Percentiles rank a stretch among this genome's conserved stretches.
Conservation (phyloP, 257 asterid species). For the Eucommia ulmoides region DNA sequence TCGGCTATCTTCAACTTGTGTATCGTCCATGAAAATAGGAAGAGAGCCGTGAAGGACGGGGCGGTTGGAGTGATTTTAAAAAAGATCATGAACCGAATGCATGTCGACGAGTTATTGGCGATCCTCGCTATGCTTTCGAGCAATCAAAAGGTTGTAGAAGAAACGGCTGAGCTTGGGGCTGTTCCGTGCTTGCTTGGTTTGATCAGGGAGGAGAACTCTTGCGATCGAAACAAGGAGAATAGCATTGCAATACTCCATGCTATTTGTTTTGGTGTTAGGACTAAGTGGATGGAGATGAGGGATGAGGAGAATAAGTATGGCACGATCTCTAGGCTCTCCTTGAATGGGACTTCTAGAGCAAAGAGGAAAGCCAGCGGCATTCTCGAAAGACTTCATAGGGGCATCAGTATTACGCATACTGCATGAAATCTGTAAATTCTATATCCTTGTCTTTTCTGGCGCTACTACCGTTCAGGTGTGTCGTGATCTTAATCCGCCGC, state of each 20-base stretch:
- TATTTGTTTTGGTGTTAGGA: slow-evolving; percentile 46
- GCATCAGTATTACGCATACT: slow-evolving; percentile 41
- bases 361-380: slow-evolving; percentile 73
- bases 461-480: slow-evolving; percentile 22
- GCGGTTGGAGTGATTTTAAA: slow-evolving; percentile 53
- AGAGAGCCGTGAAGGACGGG: slow-evolving; percentile 66
- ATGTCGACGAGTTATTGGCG: slow-evolving; percentile 60
- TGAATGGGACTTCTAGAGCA: slow-evolving; percentile 73
- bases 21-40: slow-evolving; percentile 59
- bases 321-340: slow-evolving; percentile 53
- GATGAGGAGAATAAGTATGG: slow-evolving; percentile 49
- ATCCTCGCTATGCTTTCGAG: slow-evolving; percentile 80
- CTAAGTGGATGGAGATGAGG: slow-evolving; percentile 59
- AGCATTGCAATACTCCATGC: slow-evolving; percentile 48
- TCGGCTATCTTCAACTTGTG: slow-evolving; percentile 72
- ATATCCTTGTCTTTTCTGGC: slow-evolving; percentile 3
- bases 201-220: slow-evolving; percentile 54
- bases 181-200: slow-evolving; percentile 61
- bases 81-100: slow-evolving; percentile 33
- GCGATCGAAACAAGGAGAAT: slow-evolving; percentile 59
- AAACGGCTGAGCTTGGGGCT: slow-evolving; percentile 52
- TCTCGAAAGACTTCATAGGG: slow-evolving; percentile 56
- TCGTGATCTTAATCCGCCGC: too few relatives aligned
- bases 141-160: slow-evolving; percentile 53
- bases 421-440: slow-evolving; percentile 82